These are phyloP conservation scores for Lactifluus subvellereus DNA, from an alignment of 768 basidiomycete species.

Conservation along the genomic window DNA sequence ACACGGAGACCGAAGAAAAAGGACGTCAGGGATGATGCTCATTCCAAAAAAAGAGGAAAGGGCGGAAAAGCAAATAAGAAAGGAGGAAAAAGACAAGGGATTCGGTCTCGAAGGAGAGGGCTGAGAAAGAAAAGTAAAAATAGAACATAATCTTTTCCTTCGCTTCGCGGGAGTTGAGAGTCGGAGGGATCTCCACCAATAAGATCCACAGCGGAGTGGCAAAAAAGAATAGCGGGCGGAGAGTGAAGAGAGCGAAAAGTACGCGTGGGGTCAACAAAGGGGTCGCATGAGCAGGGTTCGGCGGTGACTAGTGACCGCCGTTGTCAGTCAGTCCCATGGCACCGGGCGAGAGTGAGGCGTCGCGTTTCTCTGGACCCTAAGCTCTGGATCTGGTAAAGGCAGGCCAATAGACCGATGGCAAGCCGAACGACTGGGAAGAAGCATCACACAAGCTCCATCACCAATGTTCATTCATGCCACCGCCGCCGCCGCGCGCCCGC, in stretches of 20 bases:
- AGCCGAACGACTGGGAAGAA: slow-evolving; percentile 1
- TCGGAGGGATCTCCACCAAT: background rate
- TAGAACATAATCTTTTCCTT: background rate
- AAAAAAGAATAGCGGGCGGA: slow-evolving; percentile 1
- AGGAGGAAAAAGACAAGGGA: background rate
- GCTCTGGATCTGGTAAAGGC: slow-evolving; percentile 15
- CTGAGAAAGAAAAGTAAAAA: background rate
- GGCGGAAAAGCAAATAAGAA: background rate
- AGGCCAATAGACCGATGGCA: slow-evolving; percentile 2
- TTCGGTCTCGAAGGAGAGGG: background rate
- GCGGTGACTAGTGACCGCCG: background rate
- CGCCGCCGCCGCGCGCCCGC: background rate
- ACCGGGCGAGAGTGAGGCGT: background rate
- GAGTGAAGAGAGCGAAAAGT: background rate
- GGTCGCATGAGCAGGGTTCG: background rate
- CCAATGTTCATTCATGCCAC: background rate
- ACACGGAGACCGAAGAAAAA: background rate
- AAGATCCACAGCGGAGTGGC: slow-evolving; percentile 7
- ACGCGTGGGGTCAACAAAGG: background rate
- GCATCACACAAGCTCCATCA: slow-evolving; percentile 11
- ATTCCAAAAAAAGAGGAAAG: background rate
- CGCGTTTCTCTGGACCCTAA: slow-evolving; percentile 10
- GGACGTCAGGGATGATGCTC: background rate
- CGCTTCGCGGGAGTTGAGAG: background rate
- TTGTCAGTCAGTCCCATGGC: background rate